Evolutionary conservation across 2,329 filamentous ascomycete species (phyloP).

Genomic region (Penicillium expansum): DNA sequence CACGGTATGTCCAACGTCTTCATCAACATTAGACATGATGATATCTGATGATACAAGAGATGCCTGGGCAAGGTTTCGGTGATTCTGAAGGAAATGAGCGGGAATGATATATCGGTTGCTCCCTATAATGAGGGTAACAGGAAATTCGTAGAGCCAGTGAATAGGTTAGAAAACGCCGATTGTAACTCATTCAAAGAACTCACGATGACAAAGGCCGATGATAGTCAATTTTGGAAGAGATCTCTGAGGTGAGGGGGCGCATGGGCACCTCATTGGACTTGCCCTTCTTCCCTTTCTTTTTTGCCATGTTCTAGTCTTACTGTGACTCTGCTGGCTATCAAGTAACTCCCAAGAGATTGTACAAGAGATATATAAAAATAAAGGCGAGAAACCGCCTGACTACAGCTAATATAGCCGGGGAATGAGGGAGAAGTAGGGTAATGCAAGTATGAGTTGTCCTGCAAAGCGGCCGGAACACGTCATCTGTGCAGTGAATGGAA

Average conservation of each 20-base stretch:
- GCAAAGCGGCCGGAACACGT: neutral
- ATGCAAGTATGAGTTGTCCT: constrained; percentile 7
- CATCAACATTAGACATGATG: constrained; percentile 3
- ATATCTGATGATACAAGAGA: constrained; percentile 1
- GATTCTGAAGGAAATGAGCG: constrained; percentile 8
- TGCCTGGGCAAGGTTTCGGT: constrained; percentile 1
- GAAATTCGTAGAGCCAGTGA: constrained; percentile 7
- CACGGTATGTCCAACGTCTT: constrained; percentile 12
- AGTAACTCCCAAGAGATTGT: constrained; percentile 3
- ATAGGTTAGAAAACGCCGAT: constrained; percentile 6
- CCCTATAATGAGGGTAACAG: constrained; percentile 11
- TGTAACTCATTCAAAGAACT: constrained; percentile 7
- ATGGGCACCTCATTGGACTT: constrained; percentile 3
- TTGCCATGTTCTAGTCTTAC: constrained; percentile 6
- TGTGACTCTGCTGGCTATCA: neutral
- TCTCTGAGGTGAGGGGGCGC: constrained; percentile 4
- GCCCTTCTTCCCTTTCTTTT: constrained; percentile 11
- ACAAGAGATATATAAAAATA: constrained; percentile 3
- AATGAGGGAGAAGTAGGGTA: constrained; percentile 3
- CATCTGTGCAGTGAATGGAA: neutral
- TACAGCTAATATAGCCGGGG: constrained; percentile 5
- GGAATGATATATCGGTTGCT: constrained; percentile 13
- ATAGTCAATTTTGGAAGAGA: constrained; percentile 12
- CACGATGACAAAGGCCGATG: constrained; percentile 10
- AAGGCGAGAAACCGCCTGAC: constrained; percentile 9